Evolutionary conservation across 306 rosid genomes (phyloP).

Genomic region (Cicer bijugum): DNA sequence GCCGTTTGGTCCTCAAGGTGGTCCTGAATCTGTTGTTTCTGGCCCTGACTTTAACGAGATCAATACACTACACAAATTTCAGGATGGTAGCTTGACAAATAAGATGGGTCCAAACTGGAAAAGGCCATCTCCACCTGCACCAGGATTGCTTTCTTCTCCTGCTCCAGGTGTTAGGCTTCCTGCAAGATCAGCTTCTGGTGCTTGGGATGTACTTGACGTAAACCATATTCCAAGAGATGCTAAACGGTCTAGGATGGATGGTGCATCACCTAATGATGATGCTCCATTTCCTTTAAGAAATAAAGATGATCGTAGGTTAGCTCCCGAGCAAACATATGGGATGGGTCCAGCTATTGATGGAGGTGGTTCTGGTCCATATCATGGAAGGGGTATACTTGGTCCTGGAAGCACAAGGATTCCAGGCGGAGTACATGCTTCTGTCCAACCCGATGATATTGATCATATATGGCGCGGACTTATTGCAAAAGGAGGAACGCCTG

Average conservation of each 20-base stretch:
- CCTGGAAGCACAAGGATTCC: constrained; percentile 60
- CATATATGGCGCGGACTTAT: constrained; percentile 89
- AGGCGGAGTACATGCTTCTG: constrained; percentile 58
- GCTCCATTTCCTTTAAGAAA: constrained; percentile 61
- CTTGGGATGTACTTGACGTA: constrained; percentile 83
- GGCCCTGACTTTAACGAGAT: constrained; percentile 74
- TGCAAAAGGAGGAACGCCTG: constrained; percentile 98
- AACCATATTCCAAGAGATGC: constrained; percentile 82
- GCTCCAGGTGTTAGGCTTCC: constrained; percentile 61
- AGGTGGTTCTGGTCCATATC: not conserved
- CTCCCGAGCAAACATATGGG: constrained; percentile 63
- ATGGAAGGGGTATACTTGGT: constrained; percentile 54
- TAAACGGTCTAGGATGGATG: constrained; percentile 77
- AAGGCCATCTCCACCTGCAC: constrained; percentile 80
- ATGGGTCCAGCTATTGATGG: constrained; percentile 38
- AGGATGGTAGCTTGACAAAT: constrained; percentile 74
- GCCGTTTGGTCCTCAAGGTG: constrained; percentile 79
- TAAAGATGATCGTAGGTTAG: constrained; percentile 62
- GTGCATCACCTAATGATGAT: constrained; percentile 61
- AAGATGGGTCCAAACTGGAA: constrained; percentile 79
- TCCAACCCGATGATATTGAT: constrained; percentile 72
- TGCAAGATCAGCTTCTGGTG: constrained; percentile 62
- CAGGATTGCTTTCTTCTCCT: constrained; percentile 76
- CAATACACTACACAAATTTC: constrained; percentile 56
- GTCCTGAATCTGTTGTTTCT: constrained; percentile 63